phyloP scores from a whole-genome alignment of 2,329 filamentous ascomycete species.

The Pseudogymnoascus sp. region DNA sequence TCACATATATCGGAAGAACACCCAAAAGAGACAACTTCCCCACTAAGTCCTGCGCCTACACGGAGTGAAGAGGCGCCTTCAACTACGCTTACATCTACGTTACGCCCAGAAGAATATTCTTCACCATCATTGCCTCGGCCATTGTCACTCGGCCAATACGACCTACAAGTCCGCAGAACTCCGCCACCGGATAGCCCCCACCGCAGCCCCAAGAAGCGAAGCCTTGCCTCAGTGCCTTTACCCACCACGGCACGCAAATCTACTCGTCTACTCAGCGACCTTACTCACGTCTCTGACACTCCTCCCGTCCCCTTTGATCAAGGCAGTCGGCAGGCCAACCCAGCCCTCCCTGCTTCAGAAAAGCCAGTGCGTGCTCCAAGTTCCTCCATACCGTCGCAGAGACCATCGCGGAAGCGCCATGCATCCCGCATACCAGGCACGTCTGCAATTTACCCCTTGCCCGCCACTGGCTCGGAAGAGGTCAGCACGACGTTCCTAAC shows the following conservation, averaged over 20 bases:
- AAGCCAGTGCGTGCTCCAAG: neutral
- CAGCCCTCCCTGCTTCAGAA: constrained; percentile 22
- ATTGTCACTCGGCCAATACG: neutral
- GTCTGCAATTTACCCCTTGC: constrained; percentile 45
- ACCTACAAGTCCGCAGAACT: neutral
- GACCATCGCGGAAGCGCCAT: constrained; percentile 22
- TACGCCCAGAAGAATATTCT: neutral
- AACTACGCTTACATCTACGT: neutral
- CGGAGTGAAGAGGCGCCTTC: constrained; percentile 1
- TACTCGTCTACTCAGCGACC: neutral
- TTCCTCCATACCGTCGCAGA: neutral
- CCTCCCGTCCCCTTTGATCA: neutral
- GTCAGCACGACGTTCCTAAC: constrained; percentile 53
- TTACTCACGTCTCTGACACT: neutral
- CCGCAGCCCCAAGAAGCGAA: neutral
- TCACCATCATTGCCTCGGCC: neutral
- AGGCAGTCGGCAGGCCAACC: neutral
- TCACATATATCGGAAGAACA: neutral
- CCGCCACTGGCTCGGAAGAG: constrained; percentile 42
- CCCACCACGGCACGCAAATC: neutral
- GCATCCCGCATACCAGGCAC: neutral
- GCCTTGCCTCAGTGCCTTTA: neutral
- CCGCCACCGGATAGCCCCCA: neutral
- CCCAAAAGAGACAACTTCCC: neutral
- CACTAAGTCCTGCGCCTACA: neutral